A percentile compares a stretch with the other conserved stretches of the same genome.
These are phyloP conservation scores for Voacanga thouarsii DNA, from an alignment of 257 asterid genomes.

Conservation along the genomic window DNA sequence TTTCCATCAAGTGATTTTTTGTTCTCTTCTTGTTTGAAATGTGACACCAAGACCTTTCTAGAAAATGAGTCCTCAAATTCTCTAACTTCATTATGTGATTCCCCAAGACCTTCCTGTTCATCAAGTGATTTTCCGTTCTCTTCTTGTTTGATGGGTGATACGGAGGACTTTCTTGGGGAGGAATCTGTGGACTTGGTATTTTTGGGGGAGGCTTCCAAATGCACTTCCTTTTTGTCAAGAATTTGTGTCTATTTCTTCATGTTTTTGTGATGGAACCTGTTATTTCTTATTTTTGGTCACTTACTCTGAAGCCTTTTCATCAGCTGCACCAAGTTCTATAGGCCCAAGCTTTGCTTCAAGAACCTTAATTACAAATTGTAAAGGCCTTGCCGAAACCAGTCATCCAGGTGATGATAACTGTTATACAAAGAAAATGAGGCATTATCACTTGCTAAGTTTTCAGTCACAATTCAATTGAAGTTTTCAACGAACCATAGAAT, in stretches of 20 bases:
- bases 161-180: too few species aligned
- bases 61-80: constrained; percentile 2
- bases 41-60: background rate
- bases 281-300: too few species aligned
- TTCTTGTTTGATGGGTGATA: constrained; percentile 15
- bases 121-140: constrained; percentile 13
- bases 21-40: constrained; percentile 8
- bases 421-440: constrained; percentile 16
- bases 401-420: constrained; percentile 49
- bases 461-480: too few species aligned
- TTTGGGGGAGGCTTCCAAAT: too few species aligned
- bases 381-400: constrained; percentile 48
- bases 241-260: too few species aligned
- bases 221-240: too few species aligned
- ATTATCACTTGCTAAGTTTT: background rate
- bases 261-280: too few species aligned
- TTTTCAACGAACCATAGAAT: too few species aligned
- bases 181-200: too few species aligned
- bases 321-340: constrained; percentile 19
- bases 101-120: constrained; percentile 17
- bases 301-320: constrained; percentile 25
- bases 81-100: constrained; percentile 10
- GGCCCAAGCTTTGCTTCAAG: constrained; percentile 64
- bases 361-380: constrained; percentile 40
- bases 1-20: constrained; percentile 18